These are phyloP conservation scores for Blastobotrys ciferrii DNA, from an alignment of 1,139 yeast genomes.

Conservation along the genomic window DNA sequence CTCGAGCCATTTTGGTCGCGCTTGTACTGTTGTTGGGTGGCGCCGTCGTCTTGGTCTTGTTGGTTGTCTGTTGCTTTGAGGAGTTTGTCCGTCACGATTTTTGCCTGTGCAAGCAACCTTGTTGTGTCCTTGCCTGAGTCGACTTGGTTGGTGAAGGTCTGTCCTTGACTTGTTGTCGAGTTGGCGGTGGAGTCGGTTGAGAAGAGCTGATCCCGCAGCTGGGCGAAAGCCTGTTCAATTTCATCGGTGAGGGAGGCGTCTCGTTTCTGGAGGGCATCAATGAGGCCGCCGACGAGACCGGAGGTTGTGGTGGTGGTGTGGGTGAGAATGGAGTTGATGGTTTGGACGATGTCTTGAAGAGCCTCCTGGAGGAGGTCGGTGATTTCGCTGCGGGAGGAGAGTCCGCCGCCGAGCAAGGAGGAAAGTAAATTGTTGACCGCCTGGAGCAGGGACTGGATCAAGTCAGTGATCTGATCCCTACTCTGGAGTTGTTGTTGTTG, in stretches of 20 bases:
- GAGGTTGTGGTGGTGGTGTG: slow-evolving; percentile 6
- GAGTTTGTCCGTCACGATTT: not conserved
- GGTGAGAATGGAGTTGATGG: slow-evolving; percentile 2
- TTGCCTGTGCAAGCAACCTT: not conserved
- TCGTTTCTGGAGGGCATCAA: not conserved
- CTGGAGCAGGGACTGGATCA: slow-evolving; percentile 2
- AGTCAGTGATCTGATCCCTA: slow-evolving; percentile 5
- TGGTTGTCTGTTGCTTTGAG: not conserved
- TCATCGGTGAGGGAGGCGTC: not conserved
- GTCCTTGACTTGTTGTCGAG: no score
- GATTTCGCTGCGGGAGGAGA: not conserved
- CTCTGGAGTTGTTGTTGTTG: not conserved
- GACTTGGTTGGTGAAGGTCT: no score
- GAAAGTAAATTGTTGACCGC: slow-evolving; percentile 7
- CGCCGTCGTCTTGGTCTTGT: not conserved
- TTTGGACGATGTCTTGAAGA: slow-evolving; percentile 1
- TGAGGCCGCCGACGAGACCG: slow-evolving; percentile 1
- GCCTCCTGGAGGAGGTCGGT: not conserved
- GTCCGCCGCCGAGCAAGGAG: slow-evolving; percentile 3
- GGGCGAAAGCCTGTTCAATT: not conserved
- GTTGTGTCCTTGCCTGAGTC: not conserved
- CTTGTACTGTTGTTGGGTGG: not conserved
- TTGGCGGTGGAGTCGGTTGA: not conserved
- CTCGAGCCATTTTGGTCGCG: not conserved
- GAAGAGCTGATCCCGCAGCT: slow-evolving; percentile 1